Evolutionary conservation across 1,139 yeast species (phyloP), one percentile per base, ranked within the genome.

Genomic region (Kazachstania sp.): DNA sequence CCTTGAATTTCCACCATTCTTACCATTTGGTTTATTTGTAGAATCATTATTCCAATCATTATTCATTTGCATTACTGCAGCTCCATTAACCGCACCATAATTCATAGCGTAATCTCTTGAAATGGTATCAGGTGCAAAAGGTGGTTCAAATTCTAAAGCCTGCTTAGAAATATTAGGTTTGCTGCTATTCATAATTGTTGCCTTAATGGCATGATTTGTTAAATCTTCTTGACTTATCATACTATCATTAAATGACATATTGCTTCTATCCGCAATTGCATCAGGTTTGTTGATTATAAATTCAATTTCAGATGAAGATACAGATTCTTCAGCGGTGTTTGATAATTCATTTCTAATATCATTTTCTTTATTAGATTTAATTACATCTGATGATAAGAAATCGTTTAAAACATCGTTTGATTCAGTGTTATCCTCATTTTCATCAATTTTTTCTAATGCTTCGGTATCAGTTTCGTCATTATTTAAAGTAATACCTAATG

Each of bases 401-500:
- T 31, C 37, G 3, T 40, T 15, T 13, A 40, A 34, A 18, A 34
- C 23, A 3, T 36, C 26, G 1, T n/a, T 26, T 29, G 39, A 8
- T 15, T 39, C 40, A 2, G 23, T 15, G 15, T 38, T 42, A 16
- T 45, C 66, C 2, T 61, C 68, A 2, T 57, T 69, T 1, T 59
- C 68, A 12, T 60, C 66, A 2, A 59, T 65, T 2, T 42, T 48
- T 18, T 47, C 45, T n/a, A 35, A 19, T 20, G 31, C 3, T 29
- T 40, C 37, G 4, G 28, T 31, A 23, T 44, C 23, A 31, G 42
- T 35, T 12, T 31, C 31, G 2, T 53, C 59, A 35, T n/a, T 30
- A 13, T 40, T 45, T 4, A 59, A 43, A 15, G 50, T 53, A 19
- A 60, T 60, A 34, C 63, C 64, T 16, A 60, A 49, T 3, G 62